These are phyloP conservation scores for Tieghemiomyces parasiticus DNA, from an alignment of 192 early-diverging fungal genomes.

Conservation along the genomic window DNA sequence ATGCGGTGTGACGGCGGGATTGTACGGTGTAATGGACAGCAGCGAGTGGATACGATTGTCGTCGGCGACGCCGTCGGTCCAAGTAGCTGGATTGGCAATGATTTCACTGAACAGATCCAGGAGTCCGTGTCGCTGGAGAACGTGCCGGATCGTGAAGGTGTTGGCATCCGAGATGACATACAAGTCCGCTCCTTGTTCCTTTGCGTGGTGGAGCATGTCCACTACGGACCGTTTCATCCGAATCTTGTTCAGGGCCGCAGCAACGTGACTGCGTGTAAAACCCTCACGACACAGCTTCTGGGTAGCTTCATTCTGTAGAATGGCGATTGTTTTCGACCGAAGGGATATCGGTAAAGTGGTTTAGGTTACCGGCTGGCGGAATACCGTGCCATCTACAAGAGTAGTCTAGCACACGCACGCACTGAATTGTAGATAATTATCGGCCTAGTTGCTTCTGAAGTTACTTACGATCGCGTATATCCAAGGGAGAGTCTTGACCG, in stretches of 20 bases:
- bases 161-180: constrained; percentile 8
- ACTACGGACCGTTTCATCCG: neutral
- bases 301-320: neutral
- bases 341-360: neutral
- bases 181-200: constrained; percentile 5
- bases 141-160: constrained; percentile 2
- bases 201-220: neutral
- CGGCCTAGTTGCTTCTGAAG: neutral
- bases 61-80: neutral
- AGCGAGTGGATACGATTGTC: neutral
- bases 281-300: neutral
- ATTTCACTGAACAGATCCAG: constrained; percentile 4
- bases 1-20: neutral
- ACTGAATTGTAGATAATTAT: neutral
- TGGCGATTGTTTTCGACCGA: neutral
- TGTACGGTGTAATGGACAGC: neutral
- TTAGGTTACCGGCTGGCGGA: neutral
- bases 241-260: neutral
- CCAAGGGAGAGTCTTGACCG: neutral
- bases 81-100: neutral
- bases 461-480: neutral
- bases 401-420: neutral
- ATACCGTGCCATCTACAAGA: neutral
- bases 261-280: neutral
- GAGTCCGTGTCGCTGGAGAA: neutral